Evolutionary conservation across 805 yeast genomes (phyloP), one percentile per base, ranked within the genome.

Genomic region (Yarrowia phangngaensis): DNA sequence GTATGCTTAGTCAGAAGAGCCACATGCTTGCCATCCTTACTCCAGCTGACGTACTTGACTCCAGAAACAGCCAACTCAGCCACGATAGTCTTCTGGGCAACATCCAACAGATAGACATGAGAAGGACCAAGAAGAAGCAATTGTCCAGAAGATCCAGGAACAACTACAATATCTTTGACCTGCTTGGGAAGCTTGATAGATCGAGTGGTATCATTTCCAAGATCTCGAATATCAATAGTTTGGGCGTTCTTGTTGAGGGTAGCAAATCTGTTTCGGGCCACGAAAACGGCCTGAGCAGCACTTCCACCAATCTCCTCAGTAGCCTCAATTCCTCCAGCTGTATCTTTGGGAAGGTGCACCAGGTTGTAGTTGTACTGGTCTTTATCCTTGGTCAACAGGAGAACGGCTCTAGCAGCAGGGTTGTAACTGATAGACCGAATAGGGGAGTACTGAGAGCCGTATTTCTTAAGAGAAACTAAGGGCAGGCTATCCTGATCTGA

Each of bases 241-340:
- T 79, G 79, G 12, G 79, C 63, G 9, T 78, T 60, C 61, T 79
- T 82, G 51, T 77, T 70, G 64, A 83, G 85, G 23, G 84, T 85
- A 51, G 85, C 94, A 67, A 87, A 92, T 68, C 98, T 76, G 70
- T 92, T 92, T 65, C 98, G 83, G 11, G 97, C 88, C 58, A 94
- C 87, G 65, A 92, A 92, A 53, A 83, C 73, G 12, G 97, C 98
- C 65, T 78, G 79, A 60, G 78, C 79, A 28, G 92, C 96, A 50
- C 79, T 78, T 46, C 95, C 97, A 59, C 78, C 79, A 52, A 83
- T 71, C 41, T 83, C 71, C 53, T 82, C 81, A n/a, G 80, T 73
- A 49, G 97, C 95, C 60, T 89, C 97, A 55, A 87, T 77, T n/a
- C 96, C 95, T 55, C 95, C 95, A 52, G 90, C 78, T 29, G 82